Evolutionary conservation across 352 stramenopile species (phyloP), one percentile per base, ranked within the genome.

Genomic region (Phytophthora meadii): DNA sequence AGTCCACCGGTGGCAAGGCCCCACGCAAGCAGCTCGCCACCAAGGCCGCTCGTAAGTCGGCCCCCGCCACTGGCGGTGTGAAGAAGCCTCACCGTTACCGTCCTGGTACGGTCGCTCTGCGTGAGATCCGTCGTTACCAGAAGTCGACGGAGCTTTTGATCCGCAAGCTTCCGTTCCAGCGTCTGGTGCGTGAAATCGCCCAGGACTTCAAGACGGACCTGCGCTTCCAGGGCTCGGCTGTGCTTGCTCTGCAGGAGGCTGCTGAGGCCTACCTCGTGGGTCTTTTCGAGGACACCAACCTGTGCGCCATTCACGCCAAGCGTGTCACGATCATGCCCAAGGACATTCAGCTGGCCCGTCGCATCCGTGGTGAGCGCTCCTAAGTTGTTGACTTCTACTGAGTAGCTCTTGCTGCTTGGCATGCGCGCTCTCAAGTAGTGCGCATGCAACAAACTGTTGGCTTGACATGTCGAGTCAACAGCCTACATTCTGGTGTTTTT

Each of bases 91-190:
- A 88, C 73, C 81, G 87, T 61, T 93, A 91, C 81, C 81, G 82
- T 45, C 87, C 86, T 2, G 92, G 92, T 65, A 88, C 94, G 77
- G 68, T 82, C 37, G 95, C 95, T 17, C 80, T 99, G 12, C 87
- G 89, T 80, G 97, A 99, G 76, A 99, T 99, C 71, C 84, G 97
- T 65, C 76, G 84, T 46, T 99, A 98, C 81, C 97, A 99, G 86
- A 90, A 89, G 56, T 97, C 82, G 49, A 99, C 97, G 4, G 95
- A 99, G 66, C 84, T 99, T n/a, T 74, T 99, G 36, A 84, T 99
- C 57, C 93, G 97, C 52, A 97, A 97, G 76, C 83, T 99, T 19
- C 97, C 96, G 37, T 99, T 99, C 83, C 94, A 97, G 54, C 82
- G 97, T 54, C 81, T 99, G 17, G 96, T 98, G 42, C 82, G 92